These are phyloP conservation scores for Tritrichomonas musculus DNA, from an alignment of 208 protist species.

Conservation along the genomic window DNA sequence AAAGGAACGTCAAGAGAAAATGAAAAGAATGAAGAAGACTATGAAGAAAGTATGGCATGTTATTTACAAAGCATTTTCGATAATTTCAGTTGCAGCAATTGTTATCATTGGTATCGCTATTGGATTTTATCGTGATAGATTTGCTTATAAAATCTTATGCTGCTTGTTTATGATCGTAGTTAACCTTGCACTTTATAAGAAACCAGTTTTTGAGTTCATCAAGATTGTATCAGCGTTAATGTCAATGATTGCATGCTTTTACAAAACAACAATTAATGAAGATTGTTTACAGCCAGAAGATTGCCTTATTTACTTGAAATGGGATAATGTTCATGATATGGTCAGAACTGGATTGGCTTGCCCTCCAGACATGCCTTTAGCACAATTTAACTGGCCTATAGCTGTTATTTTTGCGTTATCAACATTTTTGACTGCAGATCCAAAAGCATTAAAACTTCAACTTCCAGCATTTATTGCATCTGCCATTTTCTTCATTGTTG, in stretches of 20 bases:
- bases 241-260: neutral
- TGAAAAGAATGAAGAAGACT: too few species aligned
- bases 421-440: neutral
- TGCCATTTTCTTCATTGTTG: neutral
- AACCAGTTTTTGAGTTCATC: neutral
- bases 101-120: neutral
- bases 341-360: neutral
- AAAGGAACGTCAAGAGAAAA: neutral
- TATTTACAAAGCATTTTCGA: neutral
- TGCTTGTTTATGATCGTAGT: neutral
- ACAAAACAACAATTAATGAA: neutral
- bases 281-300: neutral
- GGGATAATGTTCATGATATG: neutral
- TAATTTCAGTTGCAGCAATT: neutral
- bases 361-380: neutral
- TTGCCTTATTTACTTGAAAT: neutral
- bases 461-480: neutral
- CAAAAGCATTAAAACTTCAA: neutral
- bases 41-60: neutral
- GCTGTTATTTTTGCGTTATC: neutral
- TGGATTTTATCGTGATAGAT: neutral
- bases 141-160: neutral
- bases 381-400: neutral
- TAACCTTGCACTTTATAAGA: neutral
- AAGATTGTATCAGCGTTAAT: neutral